Conservation (phyloP, 371 early-diverging fungal genomes). For the Blakeslea trispora region DNA sequence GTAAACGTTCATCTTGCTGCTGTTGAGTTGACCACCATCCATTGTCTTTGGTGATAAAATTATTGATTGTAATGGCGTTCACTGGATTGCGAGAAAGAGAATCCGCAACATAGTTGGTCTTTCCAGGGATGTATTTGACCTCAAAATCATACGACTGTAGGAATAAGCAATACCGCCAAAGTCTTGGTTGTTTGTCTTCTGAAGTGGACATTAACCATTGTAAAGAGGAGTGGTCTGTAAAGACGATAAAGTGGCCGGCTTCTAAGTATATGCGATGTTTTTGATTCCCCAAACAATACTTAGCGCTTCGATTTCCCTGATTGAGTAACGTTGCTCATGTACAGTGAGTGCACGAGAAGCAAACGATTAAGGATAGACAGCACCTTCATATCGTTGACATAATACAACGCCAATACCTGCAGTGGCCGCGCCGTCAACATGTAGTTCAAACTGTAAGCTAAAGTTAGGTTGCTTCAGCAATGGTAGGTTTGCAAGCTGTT, state of each 20-base stretch:
- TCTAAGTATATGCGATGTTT: conserved; percentile 11
- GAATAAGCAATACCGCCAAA: conserved; percentile 3
- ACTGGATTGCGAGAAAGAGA: background rate
- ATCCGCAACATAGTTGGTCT: background rate
- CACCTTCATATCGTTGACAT: conserved; percentile 1
- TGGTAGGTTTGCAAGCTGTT: background rate
- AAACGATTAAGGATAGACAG: conserved; percentile 7
- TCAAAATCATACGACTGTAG: conserved; percentile 7
- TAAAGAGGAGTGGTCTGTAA: conserved; percentile 23
- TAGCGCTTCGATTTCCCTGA: conserved; percentile 7
- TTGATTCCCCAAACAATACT: conserved; percentile 13
- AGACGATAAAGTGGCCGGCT: conserved; percentile 14
- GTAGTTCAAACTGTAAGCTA: conserved; percentile 3
- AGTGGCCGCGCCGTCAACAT: background rate
- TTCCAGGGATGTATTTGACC: conserved; percentile 7
- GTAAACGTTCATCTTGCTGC: background rate
- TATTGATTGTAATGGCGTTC: background rate
- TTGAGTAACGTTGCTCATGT: conserved; percentile 3
- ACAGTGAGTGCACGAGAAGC: background rate
- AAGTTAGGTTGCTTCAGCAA: conserved; percentile 4
- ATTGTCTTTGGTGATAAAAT: background rate
- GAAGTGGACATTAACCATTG: conserved; percentile 2
- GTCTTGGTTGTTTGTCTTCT: conserved; percentile 2
- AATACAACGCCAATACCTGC: background rate
- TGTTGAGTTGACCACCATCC: background rate